Base-by-base conservation (phyloP, 2,329 filamentous ascomycete genomes). In the Colletotrichum incanum region DNA sequence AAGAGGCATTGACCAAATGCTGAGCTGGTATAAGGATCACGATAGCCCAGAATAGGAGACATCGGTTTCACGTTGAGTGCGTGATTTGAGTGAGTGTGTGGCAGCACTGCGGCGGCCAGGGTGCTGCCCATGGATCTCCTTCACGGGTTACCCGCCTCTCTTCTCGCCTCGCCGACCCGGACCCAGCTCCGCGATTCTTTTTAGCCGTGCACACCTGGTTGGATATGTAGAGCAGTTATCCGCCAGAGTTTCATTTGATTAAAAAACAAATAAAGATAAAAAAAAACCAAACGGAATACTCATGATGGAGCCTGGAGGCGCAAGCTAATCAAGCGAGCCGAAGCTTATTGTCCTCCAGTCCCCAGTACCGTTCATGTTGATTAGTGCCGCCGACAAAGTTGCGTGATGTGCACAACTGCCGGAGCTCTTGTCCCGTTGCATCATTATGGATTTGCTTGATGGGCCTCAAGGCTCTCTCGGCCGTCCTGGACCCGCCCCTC, bases 11-110 rank as follows among this genome's bases (percentile, higher is more conserved):
- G 61, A 50, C n/a, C 50, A 61, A 9, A 34, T 39, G 37, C 60
- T 50, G 28, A 45, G 31, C 63, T 67, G 34, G 31, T 18, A n/a
- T 26, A 31, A 47, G 67, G 47, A 26, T 28, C 55, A 47, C 67
- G 31, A 39, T 70, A 56, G 54, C 63, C 58, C 14, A 43, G 63
- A 49, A 67, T 71, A 56, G 67, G 63, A 60, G 67, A 71, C 56
- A 61, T 62, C 63, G 18, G 55, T 71, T 60, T 71, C 67, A 55
- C 23, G 20, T 71, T 41, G 6, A 71, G 45, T 59, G 26, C 7
- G 16, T 5, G 26, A 34, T 54, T 28, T 28, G 7, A 20, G 26
- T 58, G 34, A 28, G 28, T 41, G 43, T 54, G 28, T 50, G 43
- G 31, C 5, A 50, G n/a, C 5, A 49, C 31, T 11, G 16, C 59